A percentile compares a stretch with the other conserved stretches of the same genome.
Conservation (phyloP, 176 grass and related monocot species). For the Rhynchospora tenuis region DNA sequence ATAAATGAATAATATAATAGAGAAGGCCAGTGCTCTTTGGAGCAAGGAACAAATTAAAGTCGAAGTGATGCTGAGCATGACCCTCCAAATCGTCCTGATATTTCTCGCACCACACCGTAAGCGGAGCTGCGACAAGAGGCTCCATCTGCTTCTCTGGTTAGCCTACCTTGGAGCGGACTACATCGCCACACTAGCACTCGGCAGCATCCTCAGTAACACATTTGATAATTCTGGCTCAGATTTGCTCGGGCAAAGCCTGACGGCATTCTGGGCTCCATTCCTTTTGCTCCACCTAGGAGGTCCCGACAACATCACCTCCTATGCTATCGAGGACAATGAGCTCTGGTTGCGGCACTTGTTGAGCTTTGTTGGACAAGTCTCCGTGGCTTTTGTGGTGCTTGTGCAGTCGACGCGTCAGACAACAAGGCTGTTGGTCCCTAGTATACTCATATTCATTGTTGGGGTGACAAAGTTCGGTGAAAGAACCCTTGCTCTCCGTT, state of each 20-base stretch:
- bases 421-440: not conserved
- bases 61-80: not conserved
- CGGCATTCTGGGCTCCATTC: not conserved
- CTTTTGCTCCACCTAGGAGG: not conserved
- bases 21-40: not conserved
- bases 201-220: not conserved
- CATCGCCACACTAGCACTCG: no score
- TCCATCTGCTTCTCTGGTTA: not conserved
- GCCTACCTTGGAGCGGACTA: no score
- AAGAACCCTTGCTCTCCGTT: no score
- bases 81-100: not conserved
- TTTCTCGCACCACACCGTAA: not conserved
- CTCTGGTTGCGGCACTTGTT: not conserved
- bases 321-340: not conserved
- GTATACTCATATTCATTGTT: not conserved
- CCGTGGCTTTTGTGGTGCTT: not conserved
- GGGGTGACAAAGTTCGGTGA: no score
- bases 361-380: not conserved
- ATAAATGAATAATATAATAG: not conserved
- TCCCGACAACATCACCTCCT: not conserved
- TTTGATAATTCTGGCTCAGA: not conserved
- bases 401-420: not conserved
- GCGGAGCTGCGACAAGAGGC: not conserved
- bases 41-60: not conserved
- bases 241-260: not conserved